A percentile compares a stretch with the other conserved stretches of the same genome.
These are phyloP conservation scores for Cadophora luteo-olivacea DNA, from an alignment of 2,329 filamentous ascomycete species.

Conservation along the genomic window DNA sequence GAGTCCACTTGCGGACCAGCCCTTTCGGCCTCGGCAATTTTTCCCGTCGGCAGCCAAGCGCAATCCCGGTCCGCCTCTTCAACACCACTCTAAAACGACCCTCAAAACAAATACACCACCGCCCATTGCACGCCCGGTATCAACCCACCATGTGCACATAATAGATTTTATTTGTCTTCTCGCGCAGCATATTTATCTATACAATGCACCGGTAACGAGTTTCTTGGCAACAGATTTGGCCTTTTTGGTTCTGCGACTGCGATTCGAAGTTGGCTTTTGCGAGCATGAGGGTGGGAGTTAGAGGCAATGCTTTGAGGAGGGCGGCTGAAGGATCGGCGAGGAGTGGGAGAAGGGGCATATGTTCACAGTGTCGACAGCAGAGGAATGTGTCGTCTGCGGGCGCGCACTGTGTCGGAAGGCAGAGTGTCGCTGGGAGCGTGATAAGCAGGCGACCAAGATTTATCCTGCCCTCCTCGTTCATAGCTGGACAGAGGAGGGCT, in stretches of 20 bases:
- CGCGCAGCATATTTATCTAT: background rate
- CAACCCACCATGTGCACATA: background rate
- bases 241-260: background rate
- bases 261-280: background rate
- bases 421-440: background rate
- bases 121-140: background rate
- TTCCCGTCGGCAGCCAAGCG: background rate
- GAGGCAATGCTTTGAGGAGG: constrained; percentile 3
- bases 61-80: constrained; percentile 1
- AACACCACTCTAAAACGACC: background rate
- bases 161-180: background rate
- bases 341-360: constrained; percentile 15
- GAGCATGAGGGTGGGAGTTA: background rate
- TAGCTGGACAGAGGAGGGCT: constrained; percentile 41
- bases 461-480: constrained; percentile 37
- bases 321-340: background rate
- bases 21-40: constrained; percentile 11
- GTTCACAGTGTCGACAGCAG: constrained; percentile 20
- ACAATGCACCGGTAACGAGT: constrained; percentile 3
- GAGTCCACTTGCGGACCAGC: background rate
- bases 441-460: constrained; percentile 8
- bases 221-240: background rate
- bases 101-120: background rate
- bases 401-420: background rate
- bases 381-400: background rate